A percentile compares a stretch with the other conserved stretches of the same genome.
Evolutionary conservation across 192 early-diverging fungal genomes (phyloP).

Genomic region (Chytriomyces sp.): DNA sequence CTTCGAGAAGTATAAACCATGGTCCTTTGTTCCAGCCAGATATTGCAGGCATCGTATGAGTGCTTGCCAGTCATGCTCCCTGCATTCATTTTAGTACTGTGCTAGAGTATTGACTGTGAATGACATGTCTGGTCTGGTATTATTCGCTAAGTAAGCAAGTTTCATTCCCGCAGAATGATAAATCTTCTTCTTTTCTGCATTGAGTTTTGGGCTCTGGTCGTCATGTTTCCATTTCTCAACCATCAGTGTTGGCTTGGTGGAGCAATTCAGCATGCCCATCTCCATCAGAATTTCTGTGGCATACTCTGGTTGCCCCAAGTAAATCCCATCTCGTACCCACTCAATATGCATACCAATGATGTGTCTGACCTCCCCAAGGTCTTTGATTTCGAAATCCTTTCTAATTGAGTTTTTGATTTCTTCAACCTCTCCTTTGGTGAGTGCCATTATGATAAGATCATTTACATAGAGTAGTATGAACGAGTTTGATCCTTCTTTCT

Average conservation of each 20-base stretch:
- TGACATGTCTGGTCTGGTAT: constrained; percentile 15
- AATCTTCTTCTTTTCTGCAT: not conserved
- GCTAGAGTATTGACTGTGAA: not conserved
- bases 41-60: constrained; percentile 12
- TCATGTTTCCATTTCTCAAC: not conserved
- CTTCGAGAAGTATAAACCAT: constrained; percentile 30
- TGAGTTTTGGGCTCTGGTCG: not conserved
- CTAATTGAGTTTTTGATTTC: constrained; percentile 15
- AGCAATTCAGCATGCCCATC: constrained; percentile 11
- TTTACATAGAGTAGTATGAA: constrained; percentile 30
- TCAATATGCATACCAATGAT: constrained; percentile 14
- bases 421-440: constrained; percentile 10
- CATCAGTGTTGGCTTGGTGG: not conserved
- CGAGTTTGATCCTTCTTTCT: not conserved
- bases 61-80: constrained; percentile 6
- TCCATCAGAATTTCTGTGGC: constrained; percentile 15
- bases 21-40: constrained; percentile 19
- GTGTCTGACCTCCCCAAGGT: constrained; percentile 16
- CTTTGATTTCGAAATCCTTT: not conserved
- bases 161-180: not conserved
- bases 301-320: constrained; percentile 6
- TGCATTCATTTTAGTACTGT: constrained; percentile 9
- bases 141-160: not conserved
- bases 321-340: constrained; percentile 5
- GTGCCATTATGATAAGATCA: constrained; percentile 20